A percentile compares a stretch with the other conserved stretches of the same genome.
These are phyloP conservation scores for Letharia columbiana DNA, from an alignment of 495 filamentous ascomycete species.

Conservation along the genomic window DNA sequence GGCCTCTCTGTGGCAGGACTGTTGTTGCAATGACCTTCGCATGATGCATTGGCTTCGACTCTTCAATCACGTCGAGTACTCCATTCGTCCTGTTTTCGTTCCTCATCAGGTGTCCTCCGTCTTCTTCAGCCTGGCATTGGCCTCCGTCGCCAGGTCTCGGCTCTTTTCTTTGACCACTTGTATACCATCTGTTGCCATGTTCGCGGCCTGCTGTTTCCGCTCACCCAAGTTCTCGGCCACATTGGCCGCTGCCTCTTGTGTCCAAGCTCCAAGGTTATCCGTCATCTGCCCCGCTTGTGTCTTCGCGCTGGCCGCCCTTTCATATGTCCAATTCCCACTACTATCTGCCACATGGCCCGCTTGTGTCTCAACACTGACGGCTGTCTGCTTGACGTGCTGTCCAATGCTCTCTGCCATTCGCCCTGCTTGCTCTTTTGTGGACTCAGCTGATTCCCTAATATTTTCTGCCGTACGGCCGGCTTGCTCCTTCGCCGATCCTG, in stretches of 20 bases:
- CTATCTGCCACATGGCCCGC: neutral
- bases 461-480: neutral
- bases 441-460: neutral
- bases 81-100: neutral
- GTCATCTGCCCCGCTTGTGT: slow-evolving; percentile 28
- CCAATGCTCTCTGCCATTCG: neutral
- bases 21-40: neutral
- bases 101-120: neutral
- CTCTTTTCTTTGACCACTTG: neutral
- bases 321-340: neutral
- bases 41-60: neutral
- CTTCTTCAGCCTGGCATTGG: neutral
- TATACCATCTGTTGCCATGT: neutral
- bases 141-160: neutral
- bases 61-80: neutral
- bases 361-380: neutral
- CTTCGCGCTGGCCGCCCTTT: neutral
- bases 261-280: neutral
- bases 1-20: neutral
- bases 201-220: neutral
- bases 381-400: neutral
- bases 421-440: slow-evolving; percentile 1
- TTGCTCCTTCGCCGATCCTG: neutral
- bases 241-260: neutral
- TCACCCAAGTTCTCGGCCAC: slow-evolving; percentile 2